A percentile compares a stretch with the other conserved stretches of the same genome.
These are phyloP conservation scores for Penicillium olsonii DNA, from an alignment of 2,329 filamentous ascomycete genomes.

Conservation along the genomic window DNA sequence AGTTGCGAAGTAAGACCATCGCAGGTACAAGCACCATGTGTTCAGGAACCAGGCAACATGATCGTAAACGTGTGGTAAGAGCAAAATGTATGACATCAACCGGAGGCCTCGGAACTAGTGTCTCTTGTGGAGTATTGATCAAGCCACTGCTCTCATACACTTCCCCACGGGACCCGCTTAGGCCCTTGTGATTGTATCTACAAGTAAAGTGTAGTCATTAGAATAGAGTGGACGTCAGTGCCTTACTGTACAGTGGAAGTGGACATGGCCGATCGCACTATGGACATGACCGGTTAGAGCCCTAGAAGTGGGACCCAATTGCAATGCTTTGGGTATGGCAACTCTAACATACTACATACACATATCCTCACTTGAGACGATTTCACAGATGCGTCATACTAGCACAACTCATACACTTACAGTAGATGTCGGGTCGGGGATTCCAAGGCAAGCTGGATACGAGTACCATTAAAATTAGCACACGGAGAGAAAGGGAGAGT, in stretches of 20 bases:
- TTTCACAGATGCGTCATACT: constrained; percentile 7
- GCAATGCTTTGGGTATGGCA: background rate
- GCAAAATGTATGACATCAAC: constrained; percentile 1
- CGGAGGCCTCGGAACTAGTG: background rate
- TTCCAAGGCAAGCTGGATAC: background rate
- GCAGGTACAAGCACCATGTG: constrained; percentile 31
- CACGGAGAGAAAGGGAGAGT: constrained; percentile 16
- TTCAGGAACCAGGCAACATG: constrained; percentile 28
- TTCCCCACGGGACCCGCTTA: background rate
- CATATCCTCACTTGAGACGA: background rate
- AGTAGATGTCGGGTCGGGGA: background rate
- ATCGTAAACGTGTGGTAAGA: no score
- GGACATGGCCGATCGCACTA: constrained; percentile 10
- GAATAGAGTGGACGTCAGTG: background rate
- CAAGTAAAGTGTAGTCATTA: background rate
- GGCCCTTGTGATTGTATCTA: background rate
- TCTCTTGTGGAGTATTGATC: background rate
- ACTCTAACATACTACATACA: background rate
- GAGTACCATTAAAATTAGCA: background rate
- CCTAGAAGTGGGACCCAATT: background rate
- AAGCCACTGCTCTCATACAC: background rate
- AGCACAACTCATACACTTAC: no score
- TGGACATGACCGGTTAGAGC: background rate
- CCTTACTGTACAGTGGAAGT: background rate
- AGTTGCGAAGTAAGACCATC: background rate